A percentile compares a stretch with the other conserved stretches of the same genome.
Evolutionary conservation across 257 asterid genomes (phyloP).

Genomic region (Gentiana straminea): DNA sequence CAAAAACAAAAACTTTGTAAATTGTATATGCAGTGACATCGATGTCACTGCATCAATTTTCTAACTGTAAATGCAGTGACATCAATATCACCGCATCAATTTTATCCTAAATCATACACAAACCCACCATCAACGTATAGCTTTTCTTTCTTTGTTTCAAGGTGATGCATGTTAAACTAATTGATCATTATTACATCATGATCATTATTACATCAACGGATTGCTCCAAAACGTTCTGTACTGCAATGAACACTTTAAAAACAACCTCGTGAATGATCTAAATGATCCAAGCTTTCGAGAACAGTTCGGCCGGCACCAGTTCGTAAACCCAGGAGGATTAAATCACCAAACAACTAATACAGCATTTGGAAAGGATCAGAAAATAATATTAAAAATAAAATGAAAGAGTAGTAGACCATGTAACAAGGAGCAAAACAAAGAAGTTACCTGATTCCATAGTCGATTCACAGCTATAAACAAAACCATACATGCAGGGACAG

Average conservation of each 20-base stretch:
- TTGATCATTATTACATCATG: too few species aligned
- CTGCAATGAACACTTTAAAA: constrained; percentile 8
- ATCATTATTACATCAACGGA: not conserved
- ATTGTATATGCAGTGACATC: too few species aligned
- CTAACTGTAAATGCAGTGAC: too few species aligned
- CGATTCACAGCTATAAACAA: constrained; percentile 55
- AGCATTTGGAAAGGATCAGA: constrained; percentile 13
- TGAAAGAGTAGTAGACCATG: constrained; percentile 4
- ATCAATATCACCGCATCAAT: too few species aligned
- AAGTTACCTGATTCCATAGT: constrained; percentile 79
- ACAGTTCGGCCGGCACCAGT: constrained; percentile 51
- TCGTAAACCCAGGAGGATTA: constrained; percentile 65
- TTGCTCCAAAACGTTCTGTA: constrained; percentile 1
- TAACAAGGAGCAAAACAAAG: constrained; percentile 7
- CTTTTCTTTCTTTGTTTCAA: too few species aligned
- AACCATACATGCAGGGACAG: not conserved
- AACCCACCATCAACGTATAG: too few species aligned
- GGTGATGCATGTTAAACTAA: too few species aligned
- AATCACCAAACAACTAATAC: constrained; percentile 63
- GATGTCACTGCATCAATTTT: too few species aligned
- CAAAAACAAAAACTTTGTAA: too few species aligned
- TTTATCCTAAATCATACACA: too few species aligned
- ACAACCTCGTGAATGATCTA: constrained; percentile 66
- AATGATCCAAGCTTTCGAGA: constrained; percentile 42
- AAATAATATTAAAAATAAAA: constrained; percentile 8